Evolutionary conservation across 1,139 yeast genomes (phyloP).

Genomic region (Yamadazyma diddensiae): DNA sequence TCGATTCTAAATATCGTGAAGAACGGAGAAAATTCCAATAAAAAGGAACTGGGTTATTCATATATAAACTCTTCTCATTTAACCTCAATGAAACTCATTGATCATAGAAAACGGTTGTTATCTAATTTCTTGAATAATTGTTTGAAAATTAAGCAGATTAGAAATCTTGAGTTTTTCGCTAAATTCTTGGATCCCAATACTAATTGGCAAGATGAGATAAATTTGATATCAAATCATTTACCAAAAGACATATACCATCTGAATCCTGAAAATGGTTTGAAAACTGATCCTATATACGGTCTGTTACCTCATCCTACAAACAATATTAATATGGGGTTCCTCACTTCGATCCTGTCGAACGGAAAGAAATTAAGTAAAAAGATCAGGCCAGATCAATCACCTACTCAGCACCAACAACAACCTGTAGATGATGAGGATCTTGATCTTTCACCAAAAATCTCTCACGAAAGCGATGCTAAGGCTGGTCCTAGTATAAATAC

Average conservation of each 20-base stretch:
- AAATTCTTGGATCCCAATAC: conserved; percentile 84
- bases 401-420: conserved; percentile 1
- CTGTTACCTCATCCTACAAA: conserved; percentile 56
- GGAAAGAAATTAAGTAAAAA: conserved; percentile 27
- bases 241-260: conserved; percentile 44
- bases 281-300: conserved; percentile 56
- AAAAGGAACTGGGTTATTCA: conserved; percentile 23
- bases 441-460: conserved; percentile 13
- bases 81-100: conserved; percentile 41
- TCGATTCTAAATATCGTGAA: conserved; percentile 36
- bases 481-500: conserved; percentile 25
- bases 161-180: conserved; percentile 61
- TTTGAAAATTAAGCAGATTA: conserved; percentile 51
- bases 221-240: conserved; percentile 35
- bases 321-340: conserved; percentile 35
- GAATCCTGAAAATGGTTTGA: conserved; percentile 57
- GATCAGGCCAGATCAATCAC: conserved; percentile 7
- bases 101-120: conserved; percentile 73
- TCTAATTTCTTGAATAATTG: conserved; percentile 79
- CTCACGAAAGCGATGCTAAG: conserved; percentile 8
- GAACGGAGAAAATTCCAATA: conserved; percentile 9
- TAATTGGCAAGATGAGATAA: conserved; percentile 63
- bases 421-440: conserved; percentile 3
- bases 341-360: conserved; percentile 27
- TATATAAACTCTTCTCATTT: conserved; percentile 46